Evolutionary conservation across 331 rosid species (phyloP), one percentile per base, ranked within the genome.

Genomic region (Pyrus hybrid): DNA sequence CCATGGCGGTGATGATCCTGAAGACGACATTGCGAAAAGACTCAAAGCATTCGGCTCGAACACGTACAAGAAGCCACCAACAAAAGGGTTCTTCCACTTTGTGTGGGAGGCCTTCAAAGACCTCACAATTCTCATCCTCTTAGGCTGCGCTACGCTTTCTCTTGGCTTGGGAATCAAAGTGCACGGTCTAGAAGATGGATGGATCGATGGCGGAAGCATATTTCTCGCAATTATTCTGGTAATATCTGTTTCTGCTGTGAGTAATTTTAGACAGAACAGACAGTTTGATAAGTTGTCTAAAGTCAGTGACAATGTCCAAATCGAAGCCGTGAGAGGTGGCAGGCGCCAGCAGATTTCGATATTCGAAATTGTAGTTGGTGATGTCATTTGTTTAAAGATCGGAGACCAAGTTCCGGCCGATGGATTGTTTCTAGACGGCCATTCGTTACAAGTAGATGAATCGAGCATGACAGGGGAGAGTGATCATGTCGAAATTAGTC

Each of bases 131-230:
- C 28, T 63, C 10, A 83, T 83, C 26, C 85, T 77, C 23, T 3
- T 80, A 18, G 81, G 30, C 7, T 85, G 83, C 11, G 89, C 86
- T 54, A 66, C 81, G 1, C 79, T 82, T 11, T 80, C 85, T 4
- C 85, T 85, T 29, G 86, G 68, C 3, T 80, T 85, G 6, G 85
- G 85, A 71, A 80, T 83, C 65, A 77, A 75, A 21, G 76, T 74
- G 17, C 23, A 80, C 5, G 85, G 89, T 18, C 47, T 80, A 1
- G 71, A 86, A 23, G 86, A 81, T 43, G 86, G 86, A 1, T 85
- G 83, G 88, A 75, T 76, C 6, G 84, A 82, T 6, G 86, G 88
- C 0, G 86, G 80, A 47, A 85, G 88, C 78, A 82, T 85, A 7
- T 78, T 83, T 23, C 8, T 83, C 10, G 87, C 83, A 4, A 68